Conservation (phyloP, 768 basidiomycete genomes). For the Tubosaeta sp. region DNA sequence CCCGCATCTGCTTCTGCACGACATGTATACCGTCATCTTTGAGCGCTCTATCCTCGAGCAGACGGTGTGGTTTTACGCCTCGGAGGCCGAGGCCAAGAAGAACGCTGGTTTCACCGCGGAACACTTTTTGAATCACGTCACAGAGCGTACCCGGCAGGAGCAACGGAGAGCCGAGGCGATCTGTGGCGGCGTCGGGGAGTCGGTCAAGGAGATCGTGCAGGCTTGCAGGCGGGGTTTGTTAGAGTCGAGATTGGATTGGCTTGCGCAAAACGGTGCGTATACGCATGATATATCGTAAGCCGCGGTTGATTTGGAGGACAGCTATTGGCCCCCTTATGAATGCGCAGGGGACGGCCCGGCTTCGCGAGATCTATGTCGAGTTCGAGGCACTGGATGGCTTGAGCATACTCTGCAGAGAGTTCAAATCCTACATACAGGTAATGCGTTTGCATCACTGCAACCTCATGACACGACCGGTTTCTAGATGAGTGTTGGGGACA, state of each 20-base stretch:
- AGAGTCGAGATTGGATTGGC: constrained; percentile 39
- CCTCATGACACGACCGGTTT: background rate
- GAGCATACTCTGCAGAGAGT: constrained; percentile 53
- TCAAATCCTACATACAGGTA: constrained; percentile 61
- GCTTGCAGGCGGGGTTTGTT: constrained; percentile 53
- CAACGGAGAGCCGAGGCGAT: constrained; percentile 47
- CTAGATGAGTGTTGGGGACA: constrained; percentile 54
- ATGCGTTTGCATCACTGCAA: background rate
- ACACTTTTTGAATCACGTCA: constrained; percentile 50
- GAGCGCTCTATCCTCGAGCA: constrained; percentile 51
- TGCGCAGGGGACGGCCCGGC: constrained; percentile 37
- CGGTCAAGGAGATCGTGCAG: constrained; percentile 47
- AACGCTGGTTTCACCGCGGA: constrained; percentile 37
- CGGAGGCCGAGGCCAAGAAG: constrained; percentile 42
- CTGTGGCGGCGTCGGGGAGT: constrained; percentile 41
- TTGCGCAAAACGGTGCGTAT: constrained; percentile 37
- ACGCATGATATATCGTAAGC: constrained; percentile 13
- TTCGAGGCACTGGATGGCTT: constrained; percentile 56
- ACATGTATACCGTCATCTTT: constrained; percentile 51
- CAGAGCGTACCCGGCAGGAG: constrained; percentile 52
- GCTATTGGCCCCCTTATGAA: constrained; percentile 54
- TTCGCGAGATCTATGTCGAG: constrained; percentile 55
- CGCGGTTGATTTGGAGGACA: constrained; percentile 17
- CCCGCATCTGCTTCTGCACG: constrained; percentile 50
- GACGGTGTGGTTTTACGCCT: constrained; percentile 50